Conservation (phyloP, 2,329 filamentous ascomycete genomes). For the Xylogone sp. region DNA sequence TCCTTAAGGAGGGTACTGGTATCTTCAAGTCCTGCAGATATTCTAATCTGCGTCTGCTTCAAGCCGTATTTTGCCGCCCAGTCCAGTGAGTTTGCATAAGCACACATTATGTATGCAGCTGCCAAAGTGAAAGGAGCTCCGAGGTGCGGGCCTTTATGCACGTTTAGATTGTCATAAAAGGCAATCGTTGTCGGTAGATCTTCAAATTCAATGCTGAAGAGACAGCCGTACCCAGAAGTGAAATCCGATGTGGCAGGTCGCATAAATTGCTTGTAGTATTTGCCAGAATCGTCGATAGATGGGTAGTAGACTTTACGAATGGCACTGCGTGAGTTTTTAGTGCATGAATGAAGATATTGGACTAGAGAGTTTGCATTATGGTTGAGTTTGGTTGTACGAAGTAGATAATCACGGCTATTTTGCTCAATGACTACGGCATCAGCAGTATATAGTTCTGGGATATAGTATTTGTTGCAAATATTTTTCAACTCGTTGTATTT, state of each 20-base stretch:
- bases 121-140: slow-evolving; percentile 46
- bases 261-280: slow-evolving; percentile 18
- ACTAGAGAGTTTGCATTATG: slow-evolving; percentile 39
- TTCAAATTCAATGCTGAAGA: slow-evolving; percentile 46
- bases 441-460: slow-evolving; percentile 43
- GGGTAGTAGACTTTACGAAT: slow-evolving; percentile 40
- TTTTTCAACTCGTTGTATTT: slow-evolving; percentile 35
- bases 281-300: slow-evolving; percentile 13
- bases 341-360: slow-evolving; percentile 26
- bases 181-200: slow-evolving; percentile 31
- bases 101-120: slow-evolving; percentile 42
- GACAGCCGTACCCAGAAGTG: slow-evolving; percentile 48
- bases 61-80: slow-evolving; percentile 35
- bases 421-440: slow-evolving; percentile 43
- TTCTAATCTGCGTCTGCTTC: slow-evolving; percentile 38
- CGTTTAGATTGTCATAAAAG: slow-evolving; percentile 44
- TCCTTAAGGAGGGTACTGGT: slow-evolving; percentile 12
- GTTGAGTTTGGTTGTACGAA: slow-evolving; percentile 36
- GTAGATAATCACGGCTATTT: slow-evolving; percentile 42
- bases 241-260: slow-evolving; percentile 34
- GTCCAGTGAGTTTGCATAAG: slow-evolving; percentile 36
- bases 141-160: slow-evolving; percentile 47
- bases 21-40: slow-evolving; percentile 45
- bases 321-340: slow-evolving; percentile 15
- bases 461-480: slow-evolving; percentile 24